Evolutionary conservation across 495 filamentous ascomycete species (phyloP).

Genomic region (Polyplosphaeria fusca): DNA sequence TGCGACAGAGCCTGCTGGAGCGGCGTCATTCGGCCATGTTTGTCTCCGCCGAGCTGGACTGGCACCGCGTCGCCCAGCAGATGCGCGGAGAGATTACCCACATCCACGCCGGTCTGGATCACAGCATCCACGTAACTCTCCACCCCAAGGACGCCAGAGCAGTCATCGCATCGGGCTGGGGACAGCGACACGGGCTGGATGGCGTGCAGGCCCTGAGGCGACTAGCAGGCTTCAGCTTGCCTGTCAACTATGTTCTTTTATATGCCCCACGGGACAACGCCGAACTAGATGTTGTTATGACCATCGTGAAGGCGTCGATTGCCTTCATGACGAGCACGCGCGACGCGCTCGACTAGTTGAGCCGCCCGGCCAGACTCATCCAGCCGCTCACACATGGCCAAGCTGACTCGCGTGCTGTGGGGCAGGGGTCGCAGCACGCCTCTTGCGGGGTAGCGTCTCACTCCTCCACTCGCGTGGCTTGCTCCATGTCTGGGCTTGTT

Average conservation of each 20-base stretch:
- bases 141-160: slow-evolving; percentile 73
- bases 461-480: background rate
- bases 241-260: slow-evolving; percentile 69
- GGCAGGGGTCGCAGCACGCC: background rate
- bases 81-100: slow-evolving; percentile 78
- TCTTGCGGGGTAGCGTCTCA: background rate
- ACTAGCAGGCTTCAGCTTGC: slow-evolving; percentile 46
- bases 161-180: slow-evolving; percentile 81
- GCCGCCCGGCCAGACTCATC: background rate
- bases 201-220: slow-evolving; percentile 51
- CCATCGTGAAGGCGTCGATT: slow-evolving; percentile 53
- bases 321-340: slow-evolving; percentile 15
- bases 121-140: slow-evolving; percentile 70
- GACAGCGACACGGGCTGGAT: slow-evolving; percentile 74
- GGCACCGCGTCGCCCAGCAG: slow-evolving; percentile 48
- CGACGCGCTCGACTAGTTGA: slow-evolving; percentile 11
- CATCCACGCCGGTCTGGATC: slow-evolving; percentile 66
- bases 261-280: slow-evolving; percentile 73
- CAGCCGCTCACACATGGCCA: background rate
- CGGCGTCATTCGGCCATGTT: slow-evolving; percentile 75
- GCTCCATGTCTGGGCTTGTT: background rate
- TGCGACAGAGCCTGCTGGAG: slow-evolving; percentile 68
- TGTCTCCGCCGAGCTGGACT: slow-evolving; percentile 20
- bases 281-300: slow-evolving; percentile 64
- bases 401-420: slow-evolving; percentile 10